A percentile compares a stretch with the other conserved stretches of the same genome.
phyloP scores from a whole-genome alignment of 768 basidiomycete species.

The Suillus alpinus region DNA sequence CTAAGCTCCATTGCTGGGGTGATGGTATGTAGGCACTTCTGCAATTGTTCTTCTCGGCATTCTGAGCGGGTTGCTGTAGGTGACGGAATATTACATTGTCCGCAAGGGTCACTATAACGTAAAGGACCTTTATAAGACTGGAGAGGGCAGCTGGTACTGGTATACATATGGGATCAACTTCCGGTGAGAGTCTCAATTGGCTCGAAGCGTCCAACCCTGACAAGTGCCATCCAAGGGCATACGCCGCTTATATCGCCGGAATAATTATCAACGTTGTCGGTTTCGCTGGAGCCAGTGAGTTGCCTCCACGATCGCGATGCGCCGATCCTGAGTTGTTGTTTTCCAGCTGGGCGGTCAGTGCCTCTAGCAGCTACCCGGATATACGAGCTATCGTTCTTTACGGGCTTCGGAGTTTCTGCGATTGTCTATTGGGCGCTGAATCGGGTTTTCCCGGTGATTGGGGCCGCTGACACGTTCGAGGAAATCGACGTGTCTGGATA shows the following conservation, averaged over 20 bases:
- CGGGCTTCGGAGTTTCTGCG: slow-evolving; percentile 70
- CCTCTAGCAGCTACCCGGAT: slow-evolving; percentile 67
- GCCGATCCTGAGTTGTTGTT: neutral
- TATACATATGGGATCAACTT: slow-evolving; percentile 76
- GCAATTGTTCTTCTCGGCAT: neutral
- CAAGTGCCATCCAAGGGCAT: slow-evolving; percentile 42
- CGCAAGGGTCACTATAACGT: slow-evolving; percentile 68
- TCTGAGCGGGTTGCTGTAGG: slow-evolving; percentile 34
- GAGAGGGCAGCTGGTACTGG: slow-evolving; percentile 65
- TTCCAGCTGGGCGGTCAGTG: slow-evolving; percentile 53
- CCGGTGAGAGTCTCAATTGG: slow-evolving; percentile 40
- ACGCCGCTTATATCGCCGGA: slow-evolving; percentile 68
- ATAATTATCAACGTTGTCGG: slow-evolving; percentile 83
- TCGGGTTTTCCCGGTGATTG: slow-evolving; percentile 55
- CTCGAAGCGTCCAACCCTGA: slow-evolving; percentile 6
- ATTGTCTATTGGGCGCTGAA: slow-evolving; percentile 62
- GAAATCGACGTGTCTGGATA: slow-evolving; percentile 54
- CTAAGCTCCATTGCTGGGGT: slow-evolving; percentile 79
- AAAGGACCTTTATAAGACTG: slow-evolving; percentile 62
- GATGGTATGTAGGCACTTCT: slow-evolving; percentile 47
- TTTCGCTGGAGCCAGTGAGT: slow-evolving; percentile 71
- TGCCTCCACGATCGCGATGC: neutral
- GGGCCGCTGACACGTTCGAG: slow-evolving; percentile 44
- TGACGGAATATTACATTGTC: slow-evolving; percentile 78
- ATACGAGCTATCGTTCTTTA: slow-evolving; percentile 80